Evolutionary conservation across 139 green algal species (phyloP), one percentile per base, ranked within the genome.

Genomic region (Chlamydomonas sphaeroides): DNA sequence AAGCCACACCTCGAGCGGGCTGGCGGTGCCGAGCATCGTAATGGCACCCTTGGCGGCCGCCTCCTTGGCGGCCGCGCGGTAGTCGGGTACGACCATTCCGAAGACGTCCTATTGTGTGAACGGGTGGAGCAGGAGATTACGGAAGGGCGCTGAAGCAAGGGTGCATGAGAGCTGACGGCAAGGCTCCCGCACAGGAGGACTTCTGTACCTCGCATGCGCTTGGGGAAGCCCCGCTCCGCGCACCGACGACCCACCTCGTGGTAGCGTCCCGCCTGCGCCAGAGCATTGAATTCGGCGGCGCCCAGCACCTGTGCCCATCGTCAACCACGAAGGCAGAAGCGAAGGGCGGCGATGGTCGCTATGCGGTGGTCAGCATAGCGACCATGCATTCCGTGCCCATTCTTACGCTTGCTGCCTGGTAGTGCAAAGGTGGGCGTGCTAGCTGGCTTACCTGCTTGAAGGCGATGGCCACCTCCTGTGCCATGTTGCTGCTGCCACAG

Each of bases 81-180:
- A 25, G 56, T 78, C 57, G 8, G 66, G 35, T 8, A 75, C 48
- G 15, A n/a, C 68, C n/a, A 86, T 75, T 14, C 80, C 80, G 56
- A 88, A 88, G 35, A 88, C 84, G 45, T 88, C 84, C 69, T 88
- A n/a, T n/a, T n/a, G n/a, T n/a, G n/a, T n/a, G n/a, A n/a, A n/a
- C n/a, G n/a, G n/a, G n/a, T n/a, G n/a, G n/a, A n/a, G n/a, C n/a
- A n/a, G n/a, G n/a, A n/a, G n/a, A n/a, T n/a, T n/a, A n/a, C n/a
- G n/a, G n/a, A n/a, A n/a, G n/a, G n/a, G n/a, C n/a, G n/a, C n/a
- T n/a, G n/a, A n/a, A n/a, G n/a, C n/a, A n/a, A n/a, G n/a, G n/a
- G n/a, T n/a, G n/a, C n/a, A n/a, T n/a, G n/a, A n/a, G n/a, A n/a
- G n/a, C n/a, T n/a, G n/a, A n/a, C n/a, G n/a, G n/a, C n/a, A n/a